These are phyloP conservation scores for Sugiyamaella mastotermitis DNA, from an alignment of 805 yeast species.

Conservation along the genomic window DNA sequence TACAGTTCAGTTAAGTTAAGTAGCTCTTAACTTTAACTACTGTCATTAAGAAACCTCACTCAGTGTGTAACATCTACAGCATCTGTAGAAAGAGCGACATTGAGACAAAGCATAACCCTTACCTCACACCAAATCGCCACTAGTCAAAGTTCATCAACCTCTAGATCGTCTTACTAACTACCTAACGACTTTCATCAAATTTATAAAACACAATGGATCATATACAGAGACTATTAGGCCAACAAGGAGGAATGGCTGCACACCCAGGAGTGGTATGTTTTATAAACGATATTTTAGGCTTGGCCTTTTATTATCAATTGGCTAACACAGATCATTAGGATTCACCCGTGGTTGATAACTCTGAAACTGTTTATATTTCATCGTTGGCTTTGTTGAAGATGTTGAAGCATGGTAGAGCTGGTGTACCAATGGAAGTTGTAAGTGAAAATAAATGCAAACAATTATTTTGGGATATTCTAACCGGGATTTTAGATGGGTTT, in stretches of 20 bases:
- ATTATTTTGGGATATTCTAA: slow-evolving; percentile 44
- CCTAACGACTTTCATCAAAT: not conserved
- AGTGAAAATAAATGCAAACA: too few species aligned
- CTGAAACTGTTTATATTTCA: slow-evolving; percentile 94
- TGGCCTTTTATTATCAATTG: slow-evolving; percentile 2
- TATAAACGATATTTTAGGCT: not conserved
- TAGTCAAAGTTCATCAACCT: too few species aligned
- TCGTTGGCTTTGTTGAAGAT: slow-evolving; percentile 91
- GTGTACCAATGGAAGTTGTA: slow-evolving; percentile 73
- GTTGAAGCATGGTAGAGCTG: slow-evolving; percentile 89
- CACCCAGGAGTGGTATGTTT: slow-evolving; percentile 19
- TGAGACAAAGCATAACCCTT: too few species aligned
- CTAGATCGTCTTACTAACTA: too few species aligned
- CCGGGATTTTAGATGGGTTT: too few species aligned
- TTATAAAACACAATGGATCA: slow-evolving; percentile 24
- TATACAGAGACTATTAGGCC: slow-evolving; percentile 28
- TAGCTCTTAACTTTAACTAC: too few species aligned
- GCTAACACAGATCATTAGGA: too few species aligned
- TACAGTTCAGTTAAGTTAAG: too few species aligned
- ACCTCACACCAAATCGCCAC: too few species aligned
- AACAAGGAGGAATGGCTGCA: slow-evolving; percentile 29
- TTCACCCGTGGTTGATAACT: slow-evolving; percentile 83
- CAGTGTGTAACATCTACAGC: too few species aligned
- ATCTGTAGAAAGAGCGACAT: too few species aligned
- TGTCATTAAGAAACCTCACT: too few species aligned